Evolutionary conservation across 1,284 basidiomycete species (phyloP).

Genomic region (Gymnopus androsaceus): DNA sequence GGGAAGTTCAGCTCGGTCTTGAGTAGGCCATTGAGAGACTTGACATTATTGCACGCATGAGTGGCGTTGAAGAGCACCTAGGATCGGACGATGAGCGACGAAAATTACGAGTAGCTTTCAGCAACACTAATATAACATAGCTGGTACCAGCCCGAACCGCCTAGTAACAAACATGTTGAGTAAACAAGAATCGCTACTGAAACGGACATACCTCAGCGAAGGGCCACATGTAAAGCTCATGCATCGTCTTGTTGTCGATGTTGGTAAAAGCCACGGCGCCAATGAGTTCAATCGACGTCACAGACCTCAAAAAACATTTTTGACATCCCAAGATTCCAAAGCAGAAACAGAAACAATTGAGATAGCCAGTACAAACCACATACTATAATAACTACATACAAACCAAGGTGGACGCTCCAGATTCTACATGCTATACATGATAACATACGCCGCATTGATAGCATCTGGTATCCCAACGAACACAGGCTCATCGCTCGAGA

Average conservation of each 20-base stretch:
- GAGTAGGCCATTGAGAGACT: slow-evolving; percentile 51
- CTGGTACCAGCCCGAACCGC: slow-evolving; percentile 47
- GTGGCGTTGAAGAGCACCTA: slow-evolving; percentile 51
- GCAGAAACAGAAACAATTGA: no score
- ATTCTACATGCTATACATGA: slow-evolving; percentile 40
- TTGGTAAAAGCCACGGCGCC: no score
- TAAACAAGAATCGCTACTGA: no score
- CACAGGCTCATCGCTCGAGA: slow-evolving; percentile 41
- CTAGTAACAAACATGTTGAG: no score
- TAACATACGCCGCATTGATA: slow-evolving; percentile 48
- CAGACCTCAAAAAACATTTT: no score
- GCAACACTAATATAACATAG: slow-evolving; percentile 38
- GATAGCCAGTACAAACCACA: no score
- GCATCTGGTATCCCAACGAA: slow-evolving; percentile 47
- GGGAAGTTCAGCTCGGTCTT: slow-evolving; percentile 45
- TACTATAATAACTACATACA: no score
- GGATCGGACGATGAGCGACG: background rate
- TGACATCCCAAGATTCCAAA: no score
- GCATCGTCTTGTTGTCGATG: slow-evolving; percentile 46
- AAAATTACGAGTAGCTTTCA: background rate
- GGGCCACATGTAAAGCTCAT: slow-evolving; percentile 42
- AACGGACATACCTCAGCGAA: no score
- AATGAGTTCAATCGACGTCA: no score
- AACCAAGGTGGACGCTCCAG: no score
- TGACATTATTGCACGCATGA: slow-evolving; percentile 49